phyloP scores from a whole-genome alignment of 192 early-diverging fungal species.

The Coemansia sp. region DNA sequence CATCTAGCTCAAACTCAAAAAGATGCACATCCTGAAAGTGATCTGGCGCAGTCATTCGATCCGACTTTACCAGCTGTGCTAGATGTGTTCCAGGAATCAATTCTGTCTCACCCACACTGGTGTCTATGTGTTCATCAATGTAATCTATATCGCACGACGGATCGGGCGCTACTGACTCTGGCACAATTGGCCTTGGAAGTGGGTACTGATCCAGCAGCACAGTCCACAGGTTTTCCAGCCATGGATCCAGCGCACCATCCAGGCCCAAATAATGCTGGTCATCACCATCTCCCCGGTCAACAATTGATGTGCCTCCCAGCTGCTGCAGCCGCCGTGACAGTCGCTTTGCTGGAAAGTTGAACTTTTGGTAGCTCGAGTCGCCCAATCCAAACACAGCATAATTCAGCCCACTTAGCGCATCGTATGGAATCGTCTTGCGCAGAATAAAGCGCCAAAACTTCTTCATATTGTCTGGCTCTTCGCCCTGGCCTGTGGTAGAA shows the following conservation, averaged over 20 bases:
- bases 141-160: constrained; percentile 19
- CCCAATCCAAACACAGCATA: constrained; percentile 94
- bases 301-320: constrained; percentile 73
- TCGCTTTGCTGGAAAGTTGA: constrained; percentile 93
- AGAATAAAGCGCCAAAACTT: constrained; percentile 89
- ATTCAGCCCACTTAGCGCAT: constrained; percentile 62
- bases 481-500: constrained; percentile 93
- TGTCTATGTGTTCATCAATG: not conserved
- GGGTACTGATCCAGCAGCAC: constrained; percentile 50
- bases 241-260: constrained; percentile 87
- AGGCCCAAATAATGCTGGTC: constrained; percentile 94
- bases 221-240: constrained; percentile 67
- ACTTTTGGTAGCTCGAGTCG: constrained; percentile 91
- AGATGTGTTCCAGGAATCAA: not conserved
- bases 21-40: constrained; percentile 96
- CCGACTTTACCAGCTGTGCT: constrained; percentile 51
- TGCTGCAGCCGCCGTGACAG: constrained; percentile 80
- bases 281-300: constrained; percentile 81
- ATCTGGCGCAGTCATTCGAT: constrained; percentile 67
- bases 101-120: not conserved
- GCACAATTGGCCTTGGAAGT: constrained; percentile 40
- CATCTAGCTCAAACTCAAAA: constrained; percentile 58
- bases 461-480: constrained; percentile 90
- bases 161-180: constrained; percentile 16
- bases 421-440: constrained; percentile 68